Conservation (phyloP, 805 yeast species). For the Saturnispora kantuleensis region DNA sequence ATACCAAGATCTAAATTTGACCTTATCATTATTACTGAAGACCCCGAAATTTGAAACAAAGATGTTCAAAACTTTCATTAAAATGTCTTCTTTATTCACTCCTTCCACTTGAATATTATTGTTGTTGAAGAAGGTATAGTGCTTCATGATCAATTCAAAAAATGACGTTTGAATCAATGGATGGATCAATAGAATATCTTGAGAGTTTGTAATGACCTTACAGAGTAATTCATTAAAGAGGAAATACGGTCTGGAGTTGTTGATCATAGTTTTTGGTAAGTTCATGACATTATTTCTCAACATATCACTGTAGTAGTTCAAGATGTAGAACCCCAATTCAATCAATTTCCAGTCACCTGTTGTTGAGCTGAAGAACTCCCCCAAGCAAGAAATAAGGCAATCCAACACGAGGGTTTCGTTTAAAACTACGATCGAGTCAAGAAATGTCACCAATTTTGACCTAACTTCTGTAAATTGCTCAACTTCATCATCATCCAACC, state of each 20-base stretch:
- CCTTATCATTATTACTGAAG: conserved; percentile 63
- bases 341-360: conserved; percentile 61
- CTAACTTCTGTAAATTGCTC: conserved; percentile 78
- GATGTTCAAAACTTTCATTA: conserved; percentile 57
- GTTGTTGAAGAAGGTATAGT: conserved; percentile 50
- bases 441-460: conserved; percentile 61
- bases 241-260: conserved; percentile 53
- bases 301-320: conserved; percentile 70
- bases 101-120: conserved; percentile 31
- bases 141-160: conserved; percentile 79
- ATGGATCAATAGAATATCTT: conserved; percentile 44
- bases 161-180: conserved; percentile 74
- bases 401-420: conserved; percentile 29
- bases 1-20: conserved; percentile 83
- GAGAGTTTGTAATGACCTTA: conserved; percentile 30
- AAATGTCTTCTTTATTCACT: conserved; percentile 37
- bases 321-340: conserved; percentile 80
- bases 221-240: conserved; percentile 54
- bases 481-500: conserved; percentile 60
- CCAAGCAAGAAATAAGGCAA: conserved; percentile 37
- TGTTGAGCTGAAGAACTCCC: conserved; percentile 27
- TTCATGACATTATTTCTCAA: conserved; percentile 69
- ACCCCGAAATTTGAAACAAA: conserved; percentile 78
- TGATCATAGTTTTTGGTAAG: conserved; percentile 54
- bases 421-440: conserved; percentile 62